Conservation (phyloP, 495 filamentous ascomycete genomes). For the Parathielavia hyrcaniae region DNA sequence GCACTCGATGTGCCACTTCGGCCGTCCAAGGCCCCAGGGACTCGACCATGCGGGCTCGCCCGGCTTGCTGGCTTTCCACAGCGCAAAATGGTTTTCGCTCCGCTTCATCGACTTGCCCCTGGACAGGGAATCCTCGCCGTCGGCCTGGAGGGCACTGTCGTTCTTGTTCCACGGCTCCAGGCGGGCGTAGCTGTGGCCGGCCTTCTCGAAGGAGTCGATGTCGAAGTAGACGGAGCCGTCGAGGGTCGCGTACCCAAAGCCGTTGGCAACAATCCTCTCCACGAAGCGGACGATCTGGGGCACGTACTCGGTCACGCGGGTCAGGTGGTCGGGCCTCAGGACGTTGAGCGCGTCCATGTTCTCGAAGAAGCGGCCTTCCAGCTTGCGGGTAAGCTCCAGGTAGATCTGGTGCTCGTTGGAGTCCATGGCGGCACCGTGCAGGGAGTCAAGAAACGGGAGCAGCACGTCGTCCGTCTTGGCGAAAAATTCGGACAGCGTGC, state of each 20-base stretch:
- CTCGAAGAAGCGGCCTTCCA: not conserved
- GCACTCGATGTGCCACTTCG: not conserved
- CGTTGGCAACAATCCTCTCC: not conserved
- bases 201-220: not conserved
- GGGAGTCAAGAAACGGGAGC: not conserved
- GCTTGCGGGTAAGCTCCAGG: not conserved
- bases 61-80: slow-evolving; percentile 1
- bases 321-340: not conserved
- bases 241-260: not conserved
- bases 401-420: not conserved
- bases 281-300: not conserved
- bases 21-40: not conserved
- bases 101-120: not conserved
- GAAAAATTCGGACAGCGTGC: not conserved
- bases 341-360: slow-evolving; percentile 1
- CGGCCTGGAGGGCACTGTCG: not conserved
- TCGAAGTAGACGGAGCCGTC: not conserved
- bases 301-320: not conserved
- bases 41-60: not conserved
- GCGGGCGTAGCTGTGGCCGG: not conserved
- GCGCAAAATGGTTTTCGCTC: not conserved
- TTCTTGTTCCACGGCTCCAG: slow-evolving; percentile 1
- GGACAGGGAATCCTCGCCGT: not conserved
- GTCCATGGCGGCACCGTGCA: not conserved
- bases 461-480: not conserved